A percentile compares a stretch with the other conserved stretches of the same genome.
These are phyloP conservation scores for Metschnikowia santaceciliae DNA, from an alignment of 805 yeast genomes.

Conservation along the genomic window DNA sequence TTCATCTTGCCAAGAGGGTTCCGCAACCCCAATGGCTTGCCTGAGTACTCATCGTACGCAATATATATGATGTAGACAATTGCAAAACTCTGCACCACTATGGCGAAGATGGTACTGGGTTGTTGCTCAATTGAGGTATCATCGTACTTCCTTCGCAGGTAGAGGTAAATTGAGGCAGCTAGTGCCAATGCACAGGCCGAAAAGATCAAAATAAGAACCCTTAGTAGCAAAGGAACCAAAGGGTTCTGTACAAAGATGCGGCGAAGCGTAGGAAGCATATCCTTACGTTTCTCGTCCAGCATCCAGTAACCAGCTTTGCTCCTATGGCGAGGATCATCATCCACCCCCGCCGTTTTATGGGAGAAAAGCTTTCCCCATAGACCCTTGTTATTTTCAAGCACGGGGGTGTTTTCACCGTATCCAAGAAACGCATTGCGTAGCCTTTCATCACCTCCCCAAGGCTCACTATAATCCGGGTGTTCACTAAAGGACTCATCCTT, in stretches of 20 bases:
- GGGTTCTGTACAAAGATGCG: conserved; percentile 69
- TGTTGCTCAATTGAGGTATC: conserved; percentile 55
- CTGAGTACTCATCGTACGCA: conserved; percentile 85
- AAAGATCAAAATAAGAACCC: conserved; percentile 48
- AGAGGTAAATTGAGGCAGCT: conserved; percentile 55
- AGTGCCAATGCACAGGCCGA: conserved; percentile 68
- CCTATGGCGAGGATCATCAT: conserved; percentile 31
- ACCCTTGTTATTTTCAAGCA: conserved; percentile 18
- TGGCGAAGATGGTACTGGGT: conserved; percentile 90
- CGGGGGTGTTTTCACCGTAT: conserved; percentile 28
- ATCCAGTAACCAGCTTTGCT: conserved; percentile 67
- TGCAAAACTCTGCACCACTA: conserved; percentile 78
- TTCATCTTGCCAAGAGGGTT: conserved; percentile 80
- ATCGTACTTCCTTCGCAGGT: conserved; percentile 32
- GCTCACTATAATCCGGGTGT: conserved; percentile 43
- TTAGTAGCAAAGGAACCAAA: conserved; percentile 71
- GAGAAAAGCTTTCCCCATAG: conserved; percentile 13
- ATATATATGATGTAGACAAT: conserved; percentile 74
- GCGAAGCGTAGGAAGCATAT: conserved; percentile 58
- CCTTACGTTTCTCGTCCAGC: conserved; percentile 57
- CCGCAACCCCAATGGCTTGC: conserved; percentile 88
- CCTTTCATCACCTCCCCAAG: conserved; percentile 73
- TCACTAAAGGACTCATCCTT: conserved; percentile 23
- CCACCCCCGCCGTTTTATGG: conserved; percentile 8
- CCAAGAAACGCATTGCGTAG: conserved; percentile 51